Evolutionary conservation across 2,329 filamentous ascomycete species (phyloP).

Genomic region (Drechslera avenae): DNA sequence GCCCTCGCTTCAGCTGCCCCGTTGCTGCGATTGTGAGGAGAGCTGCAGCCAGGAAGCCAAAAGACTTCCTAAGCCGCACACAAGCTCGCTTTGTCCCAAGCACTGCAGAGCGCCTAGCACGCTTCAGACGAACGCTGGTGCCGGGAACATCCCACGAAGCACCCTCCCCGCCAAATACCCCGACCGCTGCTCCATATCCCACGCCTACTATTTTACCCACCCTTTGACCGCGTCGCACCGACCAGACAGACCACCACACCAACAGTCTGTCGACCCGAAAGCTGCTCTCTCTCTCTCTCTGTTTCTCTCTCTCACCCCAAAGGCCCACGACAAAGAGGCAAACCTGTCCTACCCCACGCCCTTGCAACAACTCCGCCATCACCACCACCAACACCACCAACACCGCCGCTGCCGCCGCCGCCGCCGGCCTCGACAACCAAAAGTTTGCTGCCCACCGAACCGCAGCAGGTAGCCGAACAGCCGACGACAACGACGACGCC

Average conservation of each 20-base stretch:
- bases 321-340: constrained; percentile 31
- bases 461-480: constrained; percentile 17
- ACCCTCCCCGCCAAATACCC: constrained; percentile 40
- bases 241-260: constrained; percentile 14
- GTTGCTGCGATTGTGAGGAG: constrained; percentile 19
- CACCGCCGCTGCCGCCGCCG: constrained; percentile 13
- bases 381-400: constrained; percentile 9
- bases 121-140: constrained; percentile 10
- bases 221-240: constrained; percentile 28
- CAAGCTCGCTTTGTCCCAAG: constrained; percentile 8
- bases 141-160: constrained; percentile 28
- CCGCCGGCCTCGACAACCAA: constrained; percentile 3
- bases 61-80: constrained; percentile 8
- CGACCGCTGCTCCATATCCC: constrained; percentile 30
- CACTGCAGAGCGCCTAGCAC: constrained; percentile 12
- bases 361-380: constrained; percentile 5
- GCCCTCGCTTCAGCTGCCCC: constrained; percentile 27
- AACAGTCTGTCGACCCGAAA: constrained; percentile 4
- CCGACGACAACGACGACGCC: not conserved
- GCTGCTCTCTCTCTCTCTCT: too few relatives aligned
- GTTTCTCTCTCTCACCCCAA: constrained; percentile 22
- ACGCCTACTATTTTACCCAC: constrained; percentile 29
- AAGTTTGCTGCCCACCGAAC: constrained; percentile 26
- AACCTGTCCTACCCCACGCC: constrained; percentile 35
- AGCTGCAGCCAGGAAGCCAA: constrained; percentile 14